Evolutionary conservation across 306 rosid genomes (phyloP), one percentile per base, ranked within the genome.

Genomic region (Cucurbita argyrosperma): DNA sequence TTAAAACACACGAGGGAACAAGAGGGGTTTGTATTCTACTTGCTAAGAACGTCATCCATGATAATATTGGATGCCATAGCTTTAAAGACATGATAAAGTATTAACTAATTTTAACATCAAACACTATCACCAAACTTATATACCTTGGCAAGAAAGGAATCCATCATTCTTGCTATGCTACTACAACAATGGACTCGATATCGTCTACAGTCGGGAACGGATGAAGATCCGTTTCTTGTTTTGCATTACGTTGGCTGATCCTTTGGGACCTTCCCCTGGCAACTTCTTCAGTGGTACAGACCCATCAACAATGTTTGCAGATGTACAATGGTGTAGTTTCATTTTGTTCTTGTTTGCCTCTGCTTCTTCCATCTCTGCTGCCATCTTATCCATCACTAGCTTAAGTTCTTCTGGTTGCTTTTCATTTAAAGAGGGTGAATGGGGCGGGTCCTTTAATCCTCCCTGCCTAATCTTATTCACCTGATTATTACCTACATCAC

Each of bases 131-230:
- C 38, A 66, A 66, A 43, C 18, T 45, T 46, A 45, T 55, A 19
- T 66, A 42, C 54, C 72, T 10, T 43, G 18, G 12, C 55, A 21
- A 63, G 70, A 35, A 61, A 61, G 67, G 30, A 39, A 63, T 8
- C n/a, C 71, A 18, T 42, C 18, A 64, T 42, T 64, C 55, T 43
- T 67, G 19, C 56, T 67, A 2, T 46, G 18, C 10, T 46, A 14
- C 55, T 6, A 21, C 38, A 15, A 46, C 10, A 4, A 67, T 23
- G 40, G 1, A 67, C 56, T 5, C 9, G 40, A 19, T 59, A 78
- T 81, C 79, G 83, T 83, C 69, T 83, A 90, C 16, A 87, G 85
- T 26, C 93, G 85, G 38, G 98, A 90, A 11, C 93, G 83, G 73
- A 90, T 86, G 80, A 92, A 90, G 16, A 87, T 78, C 76, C 77